Evolutionary conservation across 164 flowering plant species (phyloP), one percentile per base, ranked within the genome.

Genomic region (Saururus chinensis): DNA sequence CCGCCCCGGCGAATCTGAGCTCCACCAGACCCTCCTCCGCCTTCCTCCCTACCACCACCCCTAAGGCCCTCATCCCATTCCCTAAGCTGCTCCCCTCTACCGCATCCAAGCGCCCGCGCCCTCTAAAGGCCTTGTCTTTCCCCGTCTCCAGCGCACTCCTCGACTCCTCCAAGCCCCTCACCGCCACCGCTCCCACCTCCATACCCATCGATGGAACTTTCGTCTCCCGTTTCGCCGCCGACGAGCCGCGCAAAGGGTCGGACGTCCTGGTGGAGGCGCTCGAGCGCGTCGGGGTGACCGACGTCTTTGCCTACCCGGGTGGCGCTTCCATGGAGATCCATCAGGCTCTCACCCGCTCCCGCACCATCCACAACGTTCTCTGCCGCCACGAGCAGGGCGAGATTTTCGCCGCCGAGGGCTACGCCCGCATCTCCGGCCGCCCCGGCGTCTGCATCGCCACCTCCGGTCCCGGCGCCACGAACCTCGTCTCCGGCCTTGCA

Each of bases 381-480:
- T 86, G 87, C 3, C 76, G 85, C 10, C 92, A 84, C 53, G 88
- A 84, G 56, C 88, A 86, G 60, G 88, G 88, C 19, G 87, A 82
- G 13, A 65, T 79, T 41, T 86, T 86, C 58, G 87, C 88, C 1
- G 87, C 92, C 9, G 87, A 84, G 60, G 92, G 88, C 11, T 83
- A 86, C 56, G 86, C 92, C 0, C 82, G 84, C 30, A 68, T 83
- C 30, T 76, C 87, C 2, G 88, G 88, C 25, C 62, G 30, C 6
- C 76, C 80, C 12, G 88, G 92, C 20, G 83, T 82, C 48, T 86
- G 92, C 72, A 84, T 86, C 35, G 85, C 92, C 13, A 86, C 92
- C 7, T 86, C 92, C 0, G 92, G 92, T 41, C 92, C 92, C 8
- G 92, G 92, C 1, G 92, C 92, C 22, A 84, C 87, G 56, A 86